These are phyloP conservation scores for Strigomonas culicis DNA, from an alignment of 208 protist species.

Conservation along the genomic window DNA sequence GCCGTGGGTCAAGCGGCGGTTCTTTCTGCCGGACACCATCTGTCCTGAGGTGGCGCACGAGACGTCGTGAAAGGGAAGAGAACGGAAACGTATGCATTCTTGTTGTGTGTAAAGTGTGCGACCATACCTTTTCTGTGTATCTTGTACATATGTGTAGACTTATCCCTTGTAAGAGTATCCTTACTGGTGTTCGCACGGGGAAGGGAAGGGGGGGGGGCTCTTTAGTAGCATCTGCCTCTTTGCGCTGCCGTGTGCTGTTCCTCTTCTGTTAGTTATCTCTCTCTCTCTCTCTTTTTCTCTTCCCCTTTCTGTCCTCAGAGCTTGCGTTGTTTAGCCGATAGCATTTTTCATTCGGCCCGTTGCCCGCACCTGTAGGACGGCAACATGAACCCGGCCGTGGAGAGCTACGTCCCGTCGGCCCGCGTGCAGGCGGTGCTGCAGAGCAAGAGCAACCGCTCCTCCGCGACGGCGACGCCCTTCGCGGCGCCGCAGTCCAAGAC, in stretches of 20 bases:
- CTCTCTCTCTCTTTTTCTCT: not conserved
- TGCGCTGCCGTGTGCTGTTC: not conserved
- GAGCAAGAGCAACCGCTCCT: constrained; percentile 5
- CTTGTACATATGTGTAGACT: not conserved
- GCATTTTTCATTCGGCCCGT: not conserved
- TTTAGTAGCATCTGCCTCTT: not conserved
- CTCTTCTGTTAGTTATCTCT: not conserved
- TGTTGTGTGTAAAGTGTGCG: not conserved
- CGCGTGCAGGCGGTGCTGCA: constrained; percentile 6
- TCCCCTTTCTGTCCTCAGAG: not conserved
- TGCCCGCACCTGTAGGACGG: not conserved
- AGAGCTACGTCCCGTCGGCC: constrained; percentile 35
- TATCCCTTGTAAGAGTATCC: not conserved
- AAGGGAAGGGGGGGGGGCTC: not conserved
- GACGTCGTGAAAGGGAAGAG: not conserved
- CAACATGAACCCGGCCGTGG: constrained; percentile 32
- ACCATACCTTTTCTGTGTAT: constrained; percentile 2
- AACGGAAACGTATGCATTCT: not conserved
- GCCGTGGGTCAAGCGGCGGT: constrained; percentile 72
- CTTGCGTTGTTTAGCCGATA: not conserved
- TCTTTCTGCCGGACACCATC: constrained; percentile 62
- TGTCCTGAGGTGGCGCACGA: constrained; percentile 27
- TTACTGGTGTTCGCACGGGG: not conserved
- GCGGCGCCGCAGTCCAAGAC: constrained; percentile 31
- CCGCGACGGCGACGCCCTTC: constrained; percentile 1